Evolutionary conservation across 805 yeast genomes (phyloP).

Genomic region (Brettanomyces nanus): DNA sequence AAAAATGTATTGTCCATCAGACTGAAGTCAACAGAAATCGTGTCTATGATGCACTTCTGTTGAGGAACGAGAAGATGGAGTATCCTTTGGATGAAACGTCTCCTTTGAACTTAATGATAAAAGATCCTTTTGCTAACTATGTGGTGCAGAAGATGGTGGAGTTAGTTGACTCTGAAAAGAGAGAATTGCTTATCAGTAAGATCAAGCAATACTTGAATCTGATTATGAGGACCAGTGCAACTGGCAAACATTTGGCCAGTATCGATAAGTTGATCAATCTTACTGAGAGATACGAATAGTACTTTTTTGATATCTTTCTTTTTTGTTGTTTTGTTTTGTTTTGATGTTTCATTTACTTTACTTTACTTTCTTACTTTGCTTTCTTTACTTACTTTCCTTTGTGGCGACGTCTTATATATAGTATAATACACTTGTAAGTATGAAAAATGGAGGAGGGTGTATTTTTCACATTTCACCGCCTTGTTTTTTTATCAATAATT

Average conservation of each 20-base stretch:
- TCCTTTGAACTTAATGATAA: constrained; percentile 86
- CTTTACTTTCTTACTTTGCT: not conserved
- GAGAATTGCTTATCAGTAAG: constrained; percentile 59
- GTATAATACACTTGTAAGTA: too few relatives aligned
- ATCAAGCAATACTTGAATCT: constrained; percentile 75
- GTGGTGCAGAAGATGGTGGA: constrained; percentile 93
- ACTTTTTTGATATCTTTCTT: too few relatives aligned
- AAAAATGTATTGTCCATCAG: constrained; percentile 79
- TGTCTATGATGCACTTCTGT: constrained; percentile 60
- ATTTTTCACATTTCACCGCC: not conserved
- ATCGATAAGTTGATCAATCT: constrained; percentile 64
- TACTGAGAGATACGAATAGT: constrained; percentile 33
- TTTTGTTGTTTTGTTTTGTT: not conserved
- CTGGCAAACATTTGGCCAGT: constrained; percentile 74
- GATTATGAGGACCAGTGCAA: constrained; percentile 54
- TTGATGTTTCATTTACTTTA: not conserved
- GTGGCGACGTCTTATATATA: too few relatives aligned
- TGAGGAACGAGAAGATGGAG: constrained; percentile 35
- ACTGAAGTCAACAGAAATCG: constrained; percentile 49
- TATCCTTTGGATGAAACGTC: constrained; percentile 51
- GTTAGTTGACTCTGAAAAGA: constrained; percentile 62
- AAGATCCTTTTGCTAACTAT: constrained; percentile 95
- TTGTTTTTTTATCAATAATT: not conserved
- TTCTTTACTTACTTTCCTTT: too few relatives aligned
- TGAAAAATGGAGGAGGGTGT: too few relatives aligned